Percentiles rank a stretch among this genome's conserved stretches.
phyloP scores from a whole-genome alignment of 345 rosid species.

The Hevea brasiliensis region DNA sequence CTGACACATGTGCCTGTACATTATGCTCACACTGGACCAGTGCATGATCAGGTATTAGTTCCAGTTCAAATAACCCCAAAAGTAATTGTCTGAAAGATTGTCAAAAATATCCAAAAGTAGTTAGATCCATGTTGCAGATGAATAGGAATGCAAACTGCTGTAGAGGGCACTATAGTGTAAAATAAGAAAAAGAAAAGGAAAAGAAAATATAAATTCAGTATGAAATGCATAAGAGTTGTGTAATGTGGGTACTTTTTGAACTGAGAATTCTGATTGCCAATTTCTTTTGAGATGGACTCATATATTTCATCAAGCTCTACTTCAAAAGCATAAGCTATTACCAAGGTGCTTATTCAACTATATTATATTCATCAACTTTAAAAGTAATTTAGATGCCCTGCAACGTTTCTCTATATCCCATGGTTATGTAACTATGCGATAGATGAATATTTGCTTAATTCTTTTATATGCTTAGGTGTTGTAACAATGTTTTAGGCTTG shows the following conservation, averaged over 20 bases:
- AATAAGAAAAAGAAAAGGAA: neutral
- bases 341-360: neutral
- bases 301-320: neutral
- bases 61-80: neutral
- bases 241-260: neutral
- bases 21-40: constrained; percentile 36
- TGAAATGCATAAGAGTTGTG: neutral
- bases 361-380: neutral
- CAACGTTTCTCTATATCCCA: neutral
- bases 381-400: neutral
- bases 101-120: constrained; percentile 11
- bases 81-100: neutral
- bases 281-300: too few species aligned
- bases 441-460: neutral
- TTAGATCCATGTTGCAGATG: constrained; percentile 18
- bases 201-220: neutral
- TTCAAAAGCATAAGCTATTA: neutral
- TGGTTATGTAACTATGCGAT: neutral
- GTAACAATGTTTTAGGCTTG: neutral
- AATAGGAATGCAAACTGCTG: constrained; percentile 1
- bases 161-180: neutral
- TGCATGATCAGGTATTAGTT: constrained; percentile 47
- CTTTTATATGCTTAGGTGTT: neutral
- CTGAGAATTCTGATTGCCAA: too few species aligned
- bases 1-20: constrained; percentile 39